These are phyloP conservation scores for Erodium moschatum DNA, from an alignment of 441 rosid species.

Conservation along the genomic window DNA sequence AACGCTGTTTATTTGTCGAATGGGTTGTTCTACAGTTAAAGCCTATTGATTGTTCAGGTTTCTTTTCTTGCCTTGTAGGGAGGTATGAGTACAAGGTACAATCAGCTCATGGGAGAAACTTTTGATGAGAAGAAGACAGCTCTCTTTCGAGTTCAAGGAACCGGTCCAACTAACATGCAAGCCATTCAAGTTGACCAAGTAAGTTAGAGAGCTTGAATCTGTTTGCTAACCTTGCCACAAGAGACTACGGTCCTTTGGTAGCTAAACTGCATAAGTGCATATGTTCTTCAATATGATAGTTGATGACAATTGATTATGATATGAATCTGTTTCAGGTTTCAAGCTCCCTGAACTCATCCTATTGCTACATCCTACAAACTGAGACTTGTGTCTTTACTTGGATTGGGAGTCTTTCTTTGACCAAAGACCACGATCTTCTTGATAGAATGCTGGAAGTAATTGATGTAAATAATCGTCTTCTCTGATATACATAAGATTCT, in stretches of 20 bases:
- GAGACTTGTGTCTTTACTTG: constrained; percentile 61
- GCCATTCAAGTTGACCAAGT: constrained; percentile 84
- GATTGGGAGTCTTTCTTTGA: constrained; percentile 66
- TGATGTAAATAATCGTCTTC: constrained; percentile 37
- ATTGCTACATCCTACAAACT: constrained; percentile 70
- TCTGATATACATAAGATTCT: constrained; percentile 6
- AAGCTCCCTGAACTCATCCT: constrained; percentile 66
- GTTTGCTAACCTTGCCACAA: neutral
- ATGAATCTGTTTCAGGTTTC: constrained; percentile 48
- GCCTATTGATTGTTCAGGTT: constrained; percentile 6
- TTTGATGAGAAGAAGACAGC: constrained; percentile 48
- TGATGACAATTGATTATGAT: constrained; percentile 14
- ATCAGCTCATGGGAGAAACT: constrained; percentile 48
- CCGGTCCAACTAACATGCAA: constrained; percentile 62
- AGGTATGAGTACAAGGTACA: constrained; percentile 53
- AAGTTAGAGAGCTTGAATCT: constrained; percentile 25
- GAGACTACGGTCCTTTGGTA: neutral
- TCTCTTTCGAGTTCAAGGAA: constrained; percentile 79
- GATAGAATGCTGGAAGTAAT: constrained; percentile 73
- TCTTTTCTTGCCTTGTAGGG: constrained; percentile 42
- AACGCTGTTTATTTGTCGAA: neutral
- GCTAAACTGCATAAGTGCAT: neutral
- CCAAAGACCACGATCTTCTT: constrained; percentile 63
- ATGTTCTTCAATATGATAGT: neutral
- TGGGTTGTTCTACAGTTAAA: constrained; percentile 9